Conservation (phyloP, 2,329 filamentous ascomycete species). For the Gaeumannomyces tritici region DNA sequence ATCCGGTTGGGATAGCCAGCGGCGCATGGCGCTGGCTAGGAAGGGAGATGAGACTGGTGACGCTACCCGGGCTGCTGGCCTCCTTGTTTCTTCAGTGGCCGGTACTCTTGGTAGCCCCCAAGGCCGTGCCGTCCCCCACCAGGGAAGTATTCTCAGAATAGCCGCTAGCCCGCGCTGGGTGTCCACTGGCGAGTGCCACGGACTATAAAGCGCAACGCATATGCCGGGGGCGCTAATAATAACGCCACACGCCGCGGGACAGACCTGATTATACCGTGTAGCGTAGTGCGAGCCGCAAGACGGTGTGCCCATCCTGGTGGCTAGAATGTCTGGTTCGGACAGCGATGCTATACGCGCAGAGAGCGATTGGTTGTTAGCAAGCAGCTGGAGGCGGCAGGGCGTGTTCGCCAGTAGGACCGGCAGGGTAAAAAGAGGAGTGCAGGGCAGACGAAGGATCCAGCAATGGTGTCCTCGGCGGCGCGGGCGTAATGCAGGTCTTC, state of each 20-base stretch:
- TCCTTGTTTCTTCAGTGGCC: neutral
- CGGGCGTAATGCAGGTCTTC: neutral
- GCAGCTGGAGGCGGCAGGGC: too few relatives aligned
- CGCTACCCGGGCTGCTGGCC: neutral
- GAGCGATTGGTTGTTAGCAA: too few relatives aligned
- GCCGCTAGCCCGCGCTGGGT: neutral
- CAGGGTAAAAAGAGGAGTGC: neutral
- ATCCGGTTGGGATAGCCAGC: neutral
- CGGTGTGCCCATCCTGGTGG: neutral
- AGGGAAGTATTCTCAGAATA: neutral
- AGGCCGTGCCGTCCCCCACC: neutral
- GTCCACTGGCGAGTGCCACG: neutral
- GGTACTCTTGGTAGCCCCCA: neutral
- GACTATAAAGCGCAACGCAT: neutral
- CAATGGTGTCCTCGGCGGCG: neutral
- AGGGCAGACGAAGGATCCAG: neutral
- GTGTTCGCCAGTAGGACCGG: neutral
- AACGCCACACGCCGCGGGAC: neutral
- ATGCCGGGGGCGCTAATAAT: neutral
- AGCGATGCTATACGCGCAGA: neutral
- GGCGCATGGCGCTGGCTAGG: neutral
- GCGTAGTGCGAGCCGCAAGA: neutral
- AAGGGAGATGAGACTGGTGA: neutral
- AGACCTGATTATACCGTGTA: neutral
- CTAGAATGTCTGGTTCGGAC: neutral